Evolutionary conservation across 208 protist genomes (phyloP).

Genomic region (Perkinsela sp.): DNA sequence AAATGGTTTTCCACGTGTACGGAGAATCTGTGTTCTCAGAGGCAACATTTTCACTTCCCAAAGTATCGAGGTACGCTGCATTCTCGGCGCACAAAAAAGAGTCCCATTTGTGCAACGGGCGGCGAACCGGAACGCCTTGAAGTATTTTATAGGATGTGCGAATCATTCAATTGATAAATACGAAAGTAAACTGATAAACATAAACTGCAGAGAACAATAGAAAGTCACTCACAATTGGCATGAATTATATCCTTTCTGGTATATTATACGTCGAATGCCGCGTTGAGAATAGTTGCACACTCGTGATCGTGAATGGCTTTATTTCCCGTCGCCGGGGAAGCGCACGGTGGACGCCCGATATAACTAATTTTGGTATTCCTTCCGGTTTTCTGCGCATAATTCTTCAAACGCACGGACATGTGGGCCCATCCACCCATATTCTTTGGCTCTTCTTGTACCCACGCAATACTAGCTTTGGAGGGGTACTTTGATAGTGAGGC

Average conservation of each 20-base stretch:
- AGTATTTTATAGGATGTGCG: neutral
- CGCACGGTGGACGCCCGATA: slow-evolving; percentile 27
- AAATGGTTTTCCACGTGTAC: neutral
- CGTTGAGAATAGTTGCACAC: slow-evolving; percentile 26
- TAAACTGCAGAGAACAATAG: too few relatives aligned
- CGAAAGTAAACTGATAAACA: neutral
- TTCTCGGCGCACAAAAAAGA: slow-evolving; percentile 38
- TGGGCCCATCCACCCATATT: slow-evolving; percentile 83
- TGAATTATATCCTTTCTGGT: too few relatives aligned
- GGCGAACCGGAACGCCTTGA: slow-evolving; percentile 8
- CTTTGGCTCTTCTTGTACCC: slow-evolving; percentile 90
- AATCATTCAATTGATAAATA: neutral
- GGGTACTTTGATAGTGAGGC: slow-evolving; percentile 57
- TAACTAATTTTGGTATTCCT: slow-evolving; percentile 11
- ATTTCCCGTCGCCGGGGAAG: slow-evolving; percentile 64
- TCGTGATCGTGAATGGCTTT: slow-evolving; percentile 49
- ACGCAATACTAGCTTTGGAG: slow-evolving; percentile 43
- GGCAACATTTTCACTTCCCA: neutral
- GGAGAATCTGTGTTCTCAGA: neutral
- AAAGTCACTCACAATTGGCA: too few relatives aligned
- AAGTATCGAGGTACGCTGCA: slow-evolving; percentile 34
- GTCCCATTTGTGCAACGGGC: slow-evolving; percentile 39
- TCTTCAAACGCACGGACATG: slow-evolving; percentile 40
- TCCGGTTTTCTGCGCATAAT: slow-evolving; percentile 22
- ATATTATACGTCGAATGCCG: slow-evolving; percentile 11